Conservation (phyloP, 768 basidiomycete genomes). For the Agaricus blazei region DNA sequence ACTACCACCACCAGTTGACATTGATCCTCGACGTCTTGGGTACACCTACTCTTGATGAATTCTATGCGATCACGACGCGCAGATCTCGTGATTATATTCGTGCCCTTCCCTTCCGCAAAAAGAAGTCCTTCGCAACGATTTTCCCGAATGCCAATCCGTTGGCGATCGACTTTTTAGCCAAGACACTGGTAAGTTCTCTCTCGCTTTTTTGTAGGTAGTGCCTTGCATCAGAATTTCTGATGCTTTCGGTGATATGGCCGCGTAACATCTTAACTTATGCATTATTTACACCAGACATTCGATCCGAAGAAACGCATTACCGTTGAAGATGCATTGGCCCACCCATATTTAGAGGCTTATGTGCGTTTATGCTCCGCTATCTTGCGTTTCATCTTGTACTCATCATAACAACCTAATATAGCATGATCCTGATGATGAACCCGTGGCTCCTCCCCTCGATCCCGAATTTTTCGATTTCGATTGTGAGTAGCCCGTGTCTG, state of each 20-base stretch:
- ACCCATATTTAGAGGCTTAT: conserved; percentile 93
- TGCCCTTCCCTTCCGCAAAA: conserved; percentile 89
- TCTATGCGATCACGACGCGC: conserved; percentile 92
- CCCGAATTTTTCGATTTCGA: conserved; percentile 98
- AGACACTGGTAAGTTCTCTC: conserved; percentile 58
- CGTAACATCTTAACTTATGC: not conserved
- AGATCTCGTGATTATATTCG: conserved; percentile 94
- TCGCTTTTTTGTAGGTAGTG: not conserved
- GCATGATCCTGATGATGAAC: conserved; percentile 98
- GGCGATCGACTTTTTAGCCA: conserved; percentile 65
- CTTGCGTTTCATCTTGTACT: conserved; percentile 1
- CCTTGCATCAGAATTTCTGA: not conserved
- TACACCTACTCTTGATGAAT: conserved; percentile 95
- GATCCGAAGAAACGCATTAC: conserved; percentile 97
- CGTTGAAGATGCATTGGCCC: conserved; percentile 90
- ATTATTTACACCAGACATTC: conserved; percentile 59
- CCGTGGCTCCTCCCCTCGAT: conserved; percentile 90
- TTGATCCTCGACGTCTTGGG: conserved; percentile 96
- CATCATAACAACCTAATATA: conserved; percentile 22
- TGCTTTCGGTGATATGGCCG: not conserved
- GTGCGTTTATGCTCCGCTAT: conserved; percentile 36
- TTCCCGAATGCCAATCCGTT: conserved; percentile 89
- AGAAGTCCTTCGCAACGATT: conserved; percentile 71
- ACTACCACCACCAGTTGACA: conserved; percentile 93
- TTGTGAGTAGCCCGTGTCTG: conserved; percentile 33